phyloP scores from a whole-genome alignment of 768 basidiomycete species.

The Multifurca ochricompacta region DNA sequence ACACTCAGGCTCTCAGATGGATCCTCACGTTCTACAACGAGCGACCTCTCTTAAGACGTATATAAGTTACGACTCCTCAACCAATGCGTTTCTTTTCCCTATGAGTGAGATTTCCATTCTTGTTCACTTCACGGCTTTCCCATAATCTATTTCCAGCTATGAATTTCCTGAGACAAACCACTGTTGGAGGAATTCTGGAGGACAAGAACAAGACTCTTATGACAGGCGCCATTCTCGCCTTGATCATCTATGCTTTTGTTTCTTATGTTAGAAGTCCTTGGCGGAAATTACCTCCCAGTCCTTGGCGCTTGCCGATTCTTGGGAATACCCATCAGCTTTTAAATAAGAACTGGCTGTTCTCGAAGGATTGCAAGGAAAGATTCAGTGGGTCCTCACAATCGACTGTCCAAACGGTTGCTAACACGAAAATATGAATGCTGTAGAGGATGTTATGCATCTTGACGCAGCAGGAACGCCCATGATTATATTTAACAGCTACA shows the following conservation, averaged over 20 bases:
- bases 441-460: conserved; percentile 20
- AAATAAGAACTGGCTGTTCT: conserved; percentile 1
- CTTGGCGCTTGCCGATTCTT: not conserved
- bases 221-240: not conserved
- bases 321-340: conserved; percentile 2
- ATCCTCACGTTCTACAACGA: too few relatives aligned
- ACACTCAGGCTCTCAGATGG: too few relatives aligned
- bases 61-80: too few relatives aligned
- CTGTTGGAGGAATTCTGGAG: too few relatives aligned
- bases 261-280: conserved; percentile 4
- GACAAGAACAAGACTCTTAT: not conserved
- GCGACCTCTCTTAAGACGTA: too few relatives aligned
- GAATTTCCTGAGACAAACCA: too few relatives aligned
- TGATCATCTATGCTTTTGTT: not conserved
- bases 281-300: conserved; percentile 4
- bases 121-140: too few relatives aligned
- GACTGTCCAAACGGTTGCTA: not conserved
- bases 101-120: too few relatives aligned
- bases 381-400: not conserved
- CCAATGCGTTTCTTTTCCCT: too few relatives aligned
- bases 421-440: not conserved
- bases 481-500: conserved; percentile 24
- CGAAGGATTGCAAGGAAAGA: not conserved
- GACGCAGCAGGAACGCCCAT: conserved; percentile 15
- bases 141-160: too few relatives aligned